Percentiles rank a stretch among this genome's conserved stretches.
Conservation (phyloP, 345 rosid species). For the Geranium rotundifolium region DNA sequence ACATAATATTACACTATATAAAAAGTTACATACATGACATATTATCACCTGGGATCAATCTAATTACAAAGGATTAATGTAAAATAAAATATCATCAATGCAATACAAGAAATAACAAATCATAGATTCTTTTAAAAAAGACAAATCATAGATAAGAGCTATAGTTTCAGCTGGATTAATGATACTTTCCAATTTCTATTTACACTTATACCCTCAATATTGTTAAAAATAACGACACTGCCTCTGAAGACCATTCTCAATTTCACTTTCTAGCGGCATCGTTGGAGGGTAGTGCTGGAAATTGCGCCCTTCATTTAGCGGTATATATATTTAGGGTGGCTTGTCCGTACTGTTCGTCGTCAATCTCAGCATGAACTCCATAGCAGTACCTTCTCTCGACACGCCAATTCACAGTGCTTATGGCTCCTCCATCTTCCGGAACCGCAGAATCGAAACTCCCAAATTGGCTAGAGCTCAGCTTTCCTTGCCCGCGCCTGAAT, state of each 20-base stretch:
- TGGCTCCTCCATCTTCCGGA: slow-evolving; percentile 3
- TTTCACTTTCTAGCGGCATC: background rate
- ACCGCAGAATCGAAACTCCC: slow-evolving; percentile 1
- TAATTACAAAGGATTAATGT: too few species aligned
- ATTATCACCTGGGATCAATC: too few species aligned
- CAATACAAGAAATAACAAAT: too few species aligned
- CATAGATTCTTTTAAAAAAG: too few species aligned
- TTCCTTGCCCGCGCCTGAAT: slow-evolving; percentile 4
- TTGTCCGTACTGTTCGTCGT: background rate
- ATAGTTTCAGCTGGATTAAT: too few species aligned
- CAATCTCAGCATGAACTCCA: slow-evolving; percentile 12
- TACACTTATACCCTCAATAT: background rate
- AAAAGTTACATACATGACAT: too few species aligned
- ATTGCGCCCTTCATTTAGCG: background rate
- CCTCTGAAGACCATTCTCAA: background rate
- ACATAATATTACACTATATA: too few species aligned
- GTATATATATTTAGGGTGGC: background rate
- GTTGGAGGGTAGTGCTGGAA: slow-evolving; percentile 1
- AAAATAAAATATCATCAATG: too few species aligned
- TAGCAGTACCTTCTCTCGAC: background rate
- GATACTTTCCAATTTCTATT: too few species aligned
- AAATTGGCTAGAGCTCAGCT: slow-evolving; percentile 4
- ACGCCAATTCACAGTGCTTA: slow-evolving; percentile 1
- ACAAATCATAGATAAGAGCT: too few species aligned
- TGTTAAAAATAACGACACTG: too few species aligned